Conservation (phyloP, 2,329 filamentous ascomycete species). For the Hypocrella siamensis region DNA sequence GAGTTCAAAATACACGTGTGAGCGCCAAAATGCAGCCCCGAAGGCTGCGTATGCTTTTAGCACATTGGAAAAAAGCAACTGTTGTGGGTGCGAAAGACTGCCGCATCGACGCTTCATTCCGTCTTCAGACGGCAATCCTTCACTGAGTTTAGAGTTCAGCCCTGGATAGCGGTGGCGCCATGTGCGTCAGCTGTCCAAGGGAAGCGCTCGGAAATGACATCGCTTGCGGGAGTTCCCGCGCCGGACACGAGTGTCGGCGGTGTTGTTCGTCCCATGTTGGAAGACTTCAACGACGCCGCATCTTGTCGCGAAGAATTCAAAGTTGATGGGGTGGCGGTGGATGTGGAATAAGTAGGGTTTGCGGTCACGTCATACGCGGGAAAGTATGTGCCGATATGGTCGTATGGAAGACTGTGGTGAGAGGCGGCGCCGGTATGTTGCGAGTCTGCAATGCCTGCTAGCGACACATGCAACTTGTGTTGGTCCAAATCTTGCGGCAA, state of each 20-base stretch:
- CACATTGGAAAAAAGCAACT: no score
- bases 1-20: no score
- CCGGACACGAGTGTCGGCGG: slow-evolving; percentile 29
- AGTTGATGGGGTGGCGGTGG: no score
- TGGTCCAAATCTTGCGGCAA: neutral
- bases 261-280: slow-evolving; percentile 17
- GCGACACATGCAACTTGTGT: neutral
- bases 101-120: no score
- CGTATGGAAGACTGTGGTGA: slow-evolving; percentile 23
- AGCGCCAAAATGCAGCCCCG: no score
- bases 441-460: neutral
- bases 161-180: slow-evolving; percentile 31
- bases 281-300: neutral
- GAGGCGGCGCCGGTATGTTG: slow-evolving; percentile 21
- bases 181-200: slow-evolving; percentile 31
- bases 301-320: no score
- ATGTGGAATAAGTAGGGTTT: slow-evolving; percentile 4
- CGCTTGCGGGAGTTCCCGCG: slow-evolving; percentile 29
- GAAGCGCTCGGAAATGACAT: slow-evolving; percentile 26
- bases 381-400: slow-evolving; percentile 5
- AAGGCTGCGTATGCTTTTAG: no score
- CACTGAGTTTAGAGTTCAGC: slow-evolving; percentile 9
- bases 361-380: slow-evolving; percentile 7
- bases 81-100: no score
- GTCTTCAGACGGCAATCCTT: no score